Conservation (phyloP, 1,139 yeast genomes). For the Sugiyamaella castrensis region DNA sequence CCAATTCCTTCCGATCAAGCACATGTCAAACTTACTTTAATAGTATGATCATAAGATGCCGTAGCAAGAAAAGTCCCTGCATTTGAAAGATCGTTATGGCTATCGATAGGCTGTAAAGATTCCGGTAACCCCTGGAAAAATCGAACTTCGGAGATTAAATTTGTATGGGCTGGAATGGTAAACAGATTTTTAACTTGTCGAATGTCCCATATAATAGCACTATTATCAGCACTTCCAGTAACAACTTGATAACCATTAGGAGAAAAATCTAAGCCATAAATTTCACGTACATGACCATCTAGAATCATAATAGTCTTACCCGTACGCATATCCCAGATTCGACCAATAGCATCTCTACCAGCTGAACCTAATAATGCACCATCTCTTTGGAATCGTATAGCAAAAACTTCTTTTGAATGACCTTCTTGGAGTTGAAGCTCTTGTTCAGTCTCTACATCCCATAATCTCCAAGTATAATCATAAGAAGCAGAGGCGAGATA, state of each 20-base stretch:
- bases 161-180: constrained; percentile 75
- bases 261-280: constrained; percentile 72
- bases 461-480: constrained; percentile 85
- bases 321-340: constrained; percentile 83
- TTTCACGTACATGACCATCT: constrained; percentile 67
- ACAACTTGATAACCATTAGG: constrained; percentile 73
- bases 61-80: constrained; percentile 55
- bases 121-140: constrained; percentile 43
- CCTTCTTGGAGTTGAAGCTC: constrained; percentile 73
- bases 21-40: constrained; percentile 36
- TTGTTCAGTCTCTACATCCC: constrained; percentile 60
- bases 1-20: constrained; percentile 35
- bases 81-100: constrained; percentile 25
- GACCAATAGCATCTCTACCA: constrained; percentile 71
- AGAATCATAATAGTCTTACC: constrained; percentile 64
- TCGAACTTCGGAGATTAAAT: constrained; percentile 63
- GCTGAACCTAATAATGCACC: constrained; percentile 77
- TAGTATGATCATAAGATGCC: constrained; percentile 65
- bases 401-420: constrained; percentile 70
- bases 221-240: constrained; percentile 82
- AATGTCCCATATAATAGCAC: constrained; percentile 83
- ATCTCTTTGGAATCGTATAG: constrained; percentile 66
- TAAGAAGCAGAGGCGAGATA: constrained; percentile 69
- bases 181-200: constrained; percentile 48
- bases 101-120: constrained; percentile 12